These are phyloP conservation scores for Colletotrichum ledebouriae DNA, from an alignment of 2,329 filamentous ascomycete genomes.

Conservation along the genomic window DNA sequence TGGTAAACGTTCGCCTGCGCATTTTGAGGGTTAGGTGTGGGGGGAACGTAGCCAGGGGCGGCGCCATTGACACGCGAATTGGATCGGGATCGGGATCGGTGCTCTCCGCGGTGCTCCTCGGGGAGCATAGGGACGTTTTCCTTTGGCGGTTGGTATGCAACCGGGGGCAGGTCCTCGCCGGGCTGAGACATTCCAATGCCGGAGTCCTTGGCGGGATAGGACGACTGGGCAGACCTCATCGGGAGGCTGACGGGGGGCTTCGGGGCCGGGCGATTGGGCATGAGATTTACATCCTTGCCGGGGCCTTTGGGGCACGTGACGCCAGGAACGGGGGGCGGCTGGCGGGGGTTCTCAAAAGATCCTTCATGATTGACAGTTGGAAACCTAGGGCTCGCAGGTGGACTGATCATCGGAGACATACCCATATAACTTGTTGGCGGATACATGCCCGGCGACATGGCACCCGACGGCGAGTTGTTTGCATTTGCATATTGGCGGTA, in stretches of 20 bases:
- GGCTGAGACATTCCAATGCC: constrained; percentile 71
- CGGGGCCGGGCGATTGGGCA: constrained; percentile 88
- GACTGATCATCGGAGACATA: constrained; percentile 77
- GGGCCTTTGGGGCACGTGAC: constrained; percentile 61
- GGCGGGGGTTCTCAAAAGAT: constrained; percentile 97
- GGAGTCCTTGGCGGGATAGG: constrained; percentile 72
- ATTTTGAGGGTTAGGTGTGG: constrained; percentile 56
- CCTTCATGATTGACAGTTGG: constrained; percentile 87
- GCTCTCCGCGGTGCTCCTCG: constrained; percentile 65
- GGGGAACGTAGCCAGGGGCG: constrained; percentile 61
- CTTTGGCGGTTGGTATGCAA: constrained; percentile 63
- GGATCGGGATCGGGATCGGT: constrained; percentile 68
- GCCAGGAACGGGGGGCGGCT: constrained; percentile 88
- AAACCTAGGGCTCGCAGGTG: constrained; percentile 87
- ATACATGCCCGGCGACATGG: constrained; percentile 67
- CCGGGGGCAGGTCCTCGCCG: constrained; percentile 66
- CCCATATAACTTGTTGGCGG: constrained; percentile 68
- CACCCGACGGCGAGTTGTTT: constrained; percentile 55
- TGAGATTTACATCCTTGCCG: constrained; percentile 70
- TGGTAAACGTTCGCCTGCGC: constrained; percentile 66
- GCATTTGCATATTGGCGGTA: constrained; percentile 57
- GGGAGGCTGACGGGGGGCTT: constrained; percentile 81
- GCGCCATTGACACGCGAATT: constrained; percentile 73
- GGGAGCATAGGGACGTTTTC: constrained; percentile 72
- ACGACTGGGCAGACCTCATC: constrained; percentile 68